phyloP scores from a whole-genome alignment of 345 rosid species.

The Acer negundo region DNA sequence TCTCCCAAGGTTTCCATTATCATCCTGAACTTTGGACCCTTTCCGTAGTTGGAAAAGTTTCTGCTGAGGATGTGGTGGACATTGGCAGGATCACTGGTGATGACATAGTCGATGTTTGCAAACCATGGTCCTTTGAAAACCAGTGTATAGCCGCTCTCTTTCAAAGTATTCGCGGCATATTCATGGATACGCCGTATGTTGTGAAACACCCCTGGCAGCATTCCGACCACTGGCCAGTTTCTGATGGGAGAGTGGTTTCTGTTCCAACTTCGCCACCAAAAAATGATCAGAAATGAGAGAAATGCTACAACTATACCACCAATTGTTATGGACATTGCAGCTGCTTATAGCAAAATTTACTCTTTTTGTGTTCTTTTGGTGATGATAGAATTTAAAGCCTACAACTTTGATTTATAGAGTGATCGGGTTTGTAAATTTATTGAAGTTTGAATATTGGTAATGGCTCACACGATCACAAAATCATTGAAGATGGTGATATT shows the following conservation, averaged over 20 bases:
- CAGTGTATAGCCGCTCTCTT: slow-evolving; percentile 8
- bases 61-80: slow-evolving; percentile 17
- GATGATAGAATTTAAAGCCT: neutral
- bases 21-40: slow-evolving; percentile 17
- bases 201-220: slow-evolving; percentile 20
- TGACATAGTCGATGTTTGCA: slow-evolving; percentile 7
- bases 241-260: neutral
- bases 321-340: neutral
- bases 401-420: no score
- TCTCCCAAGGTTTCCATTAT: slow-evolving; percentile 27
- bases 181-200: slow-evolving; percentile 4
- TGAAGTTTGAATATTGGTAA: no score
- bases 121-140: no score
- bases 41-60: slow-evolving; percentile 26
- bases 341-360: no score
- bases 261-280: neutral
- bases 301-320: neutral
- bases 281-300: slow-evolving; percentile 1
- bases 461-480: no score
- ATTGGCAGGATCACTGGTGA: slow-evolving; percentile 21
- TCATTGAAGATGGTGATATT: no score
- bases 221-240: slow-evolving; percentile 27
- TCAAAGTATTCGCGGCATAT: neutral
- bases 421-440: no score
- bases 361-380: neutral